Conservation (phyloP, 345 rosid species). For the Eucalyptus shirleyi region DNA sequence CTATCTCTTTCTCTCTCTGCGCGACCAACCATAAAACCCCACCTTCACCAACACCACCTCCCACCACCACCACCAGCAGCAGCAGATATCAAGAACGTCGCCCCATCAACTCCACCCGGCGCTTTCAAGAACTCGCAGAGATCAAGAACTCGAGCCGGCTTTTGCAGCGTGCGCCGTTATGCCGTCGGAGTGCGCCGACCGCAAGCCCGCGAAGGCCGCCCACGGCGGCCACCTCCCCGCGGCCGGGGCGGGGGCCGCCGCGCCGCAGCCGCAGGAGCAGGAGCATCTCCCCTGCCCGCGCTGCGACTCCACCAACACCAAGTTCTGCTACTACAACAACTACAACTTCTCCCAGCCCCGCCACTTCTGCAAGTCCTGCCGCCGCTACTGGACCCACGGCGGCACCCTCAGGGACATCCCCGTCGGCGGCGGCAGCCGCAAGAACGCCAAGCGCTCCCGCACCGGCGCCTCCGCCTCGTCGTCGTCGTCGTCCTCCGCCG, state of each 20-base stretch:
- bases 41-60: not conserved
- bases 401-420: slow-evolving; percentile 96
- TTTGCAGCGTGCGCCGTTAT: not conserved
- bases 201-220: slow-evolving; percentile 1
- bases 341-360: slow-evolving; percentile 99
- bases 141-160: not conserved
- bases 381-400: slow-evolving; percentile 97
- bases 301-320: slow-evolving; percentile 81
- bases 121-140: not conserved
- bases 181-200: slow-evolving; percentile 23
- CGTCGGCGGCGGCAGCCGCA: slow-evolving; percentile 85
- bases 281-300: slow-evolving; percentile 95
- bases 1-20: not conserved
- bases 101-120: not conserved
- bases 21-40: not conserved
- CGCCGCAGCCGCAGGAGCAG: slow-evolving; percentile 43
- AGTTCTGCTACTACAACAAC: slow-evolving; percentile 96
- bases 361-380: slow-evolving; percentile 93
- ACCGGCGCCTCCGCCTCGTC: not conserved
- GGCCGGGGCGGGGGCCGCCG: not conserved
- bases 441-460: slow-evolving; percentile 76
- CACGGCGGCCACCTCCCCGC: not conserved
- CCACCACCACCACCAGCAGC: not conserved
- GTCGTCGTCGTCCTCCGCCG: slow-evolving; percentile 19
- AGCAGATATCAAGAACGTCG: not conserved